These are phyloP conservation scores for Aspergillus sojae DNA, from an alignment of 2,329 filamentous ascomycete genomes.

Conservation along the genomic window DNA sequence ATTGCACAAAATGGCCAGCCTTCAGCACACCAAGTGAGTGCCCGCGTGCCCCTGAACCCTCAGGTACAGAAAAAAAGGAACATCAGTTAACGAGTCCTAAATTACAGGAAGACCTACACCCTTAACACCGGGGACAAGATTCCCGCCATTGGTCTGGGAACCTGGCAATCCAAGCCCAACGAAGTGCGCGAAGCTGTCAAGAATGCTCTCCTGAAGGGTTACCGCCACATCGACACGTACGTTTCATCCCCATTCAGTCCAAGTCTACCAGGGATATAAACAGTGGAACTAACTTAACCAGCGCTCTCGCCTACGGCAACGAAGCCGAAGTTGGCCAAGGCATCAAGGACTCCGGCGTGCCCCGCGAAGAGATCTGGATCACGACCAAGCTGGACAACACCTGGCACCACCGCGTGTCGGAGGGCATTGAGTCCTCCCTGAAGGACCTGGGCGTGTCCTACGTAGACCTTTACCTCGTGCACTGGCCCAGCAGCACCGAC, in stretches of 20 bases:
- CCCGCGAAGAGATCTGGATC: constrained; percentile 67
- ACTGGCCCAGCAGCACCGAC: constrained; percentile 64
- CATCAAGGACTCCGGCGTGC: constrained; percentile 67
- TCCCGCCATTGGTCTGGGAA: constrained; percentile 56
- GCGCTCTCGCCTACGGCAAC: constrained; percentile 59
- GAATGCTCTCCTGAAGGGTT: constrained; percentile 53
- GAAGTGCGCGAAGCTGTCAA: constrained; percentile 55
- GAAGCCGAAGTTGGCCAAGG: constrained; percentile 69
- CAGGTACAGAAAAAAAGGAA: background rate
- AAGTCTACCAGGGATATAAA: background rate
- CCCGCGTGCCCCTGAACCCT: background rate
- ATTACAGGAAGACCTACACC: constrained; percentile 43
- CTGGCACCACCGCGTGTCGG: constrained; percentile 62
- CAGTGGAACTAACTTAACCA: constrained; percentile 8
- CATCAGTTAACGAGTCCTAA: background rate
- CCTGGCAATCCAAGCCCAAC: constrained; percentile 58
- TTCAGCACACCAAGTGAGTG: constrained; percentile 34
- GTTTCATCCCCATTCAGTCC: constrained; percentile 20
- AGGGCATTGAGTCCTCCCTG: constrained; percentile 64
- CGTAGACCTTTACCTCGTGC: constrained; percentile 73
- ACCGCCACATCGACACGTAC: constrained; percentile 59
- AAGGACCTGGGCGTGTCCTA: constrained; percentile 68
- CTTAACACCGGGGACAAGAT: constrained; percentile 55
- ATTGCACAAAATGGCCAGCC: constrained; percentile 29
- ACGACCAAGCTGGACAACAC: constrained; percentile 72